phyloP scores from a whole-genome alignment of 257 asterid genomes.

The Capsicum rhomboideum region DNA sequence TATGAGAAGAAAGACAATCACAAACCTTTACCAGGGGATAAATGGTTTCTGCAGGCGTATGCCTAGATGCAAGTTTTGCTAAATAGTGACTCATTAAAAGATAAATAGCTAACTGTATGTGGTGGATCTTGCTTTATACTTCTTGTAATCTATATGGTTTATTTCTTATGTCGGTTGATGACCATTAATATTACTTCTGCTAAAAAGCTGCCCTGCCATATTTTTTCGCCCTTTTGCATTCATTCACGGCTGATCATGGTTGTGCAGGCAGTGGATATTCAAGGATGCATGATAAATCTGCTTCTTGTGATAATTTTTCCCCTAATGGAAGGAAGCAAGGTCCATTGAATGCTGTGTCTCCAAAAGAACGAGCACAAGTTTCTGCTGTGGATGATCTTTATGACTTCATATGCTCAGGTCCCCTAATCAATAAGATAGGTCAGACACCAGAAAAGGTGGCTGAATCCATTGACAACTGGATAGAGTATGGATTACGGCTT shows the following conservation, averaged over 20 bases:
- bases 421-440: conserved; percentile 55
- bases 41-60: neutral
- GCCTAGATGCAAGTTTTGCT: neutral
- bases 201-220: neutral
- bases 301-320: conserved; percentile 9
- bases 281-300: conserved; percentile 48
- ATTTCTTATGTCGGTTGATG: neutral
- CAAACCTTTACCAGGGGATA: neutral
- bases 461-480: conserved; percentile 84
- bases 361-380: conserved; percentile 44
- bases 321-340: conserved; percentile 30
- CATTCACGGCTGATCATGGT: conserved; percentile 5
- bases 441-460: conserved; percentile 66
- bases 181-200: neutral
- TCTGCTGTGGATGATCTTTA: conserved; percentile 65
- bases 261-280: conserved; percentile 45
- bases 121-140: neutral
- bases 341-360: conserved; percentile 29
- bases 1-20: neutral
- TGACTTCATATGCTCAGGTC: conserved; percentile 75
- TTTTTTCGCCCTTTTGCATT: neutral
- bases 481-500: conserved; percentile 63
- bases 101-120: neutral
- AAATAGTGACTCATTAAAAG: neutral
- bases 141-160: neutral